Evolutionary conservation across 495 filamentous ascomycete genomes (phyloP).

Genomic region (Trichoderma virens): DNA sequence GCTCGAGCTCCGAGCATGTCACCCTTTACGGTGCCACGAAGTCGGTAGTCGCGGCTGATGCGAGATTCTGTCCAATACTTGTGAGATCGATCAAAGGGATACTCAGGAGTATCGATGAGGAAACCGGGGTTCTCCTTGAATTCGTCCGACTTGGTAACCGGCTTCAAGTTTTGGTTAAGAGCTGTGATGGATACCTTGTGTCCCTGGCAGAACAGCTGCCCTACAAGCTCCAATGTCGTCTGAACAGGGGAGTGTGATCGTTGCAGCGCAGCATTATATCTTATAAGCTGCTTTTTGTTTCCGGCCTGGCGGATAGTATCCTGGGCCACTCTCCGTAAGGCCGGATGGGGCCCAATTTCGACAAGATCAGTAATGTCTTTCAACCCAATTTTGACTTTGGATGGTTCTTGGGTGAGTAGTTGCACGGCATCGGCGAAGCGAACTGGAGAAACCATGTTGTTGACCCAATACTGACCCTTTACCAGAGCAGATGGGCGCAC

Average conservation of each 20-base stretch:
- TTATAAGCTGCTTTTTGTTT: conserved; percentile 10
- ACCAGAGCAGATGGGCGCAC: conserved; percentile 17
- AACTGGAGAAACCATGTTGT: conserved; percentile 40
- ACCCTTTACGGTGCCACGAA: conserved; percentile 26
- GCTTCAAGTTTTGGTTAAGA: conserved; percentile 16
- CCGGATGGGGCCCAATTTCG: conserved; percentile 53
- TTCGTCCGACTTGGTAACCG: conserved; percentile 3
- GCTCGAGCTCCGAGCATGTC: conserved; percentile 37
- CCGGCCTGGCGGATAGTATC: conserved; percentile 31
- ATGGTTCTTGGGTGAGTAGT: conserved; percentile 13
- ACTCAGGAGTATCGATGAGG: conserved; percentile 24
- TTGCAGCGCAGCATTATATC: conserved; percentile 23
- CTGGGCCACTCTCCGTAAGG: conserved; percentile 41
- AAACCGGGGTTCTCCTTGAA: conserved; percentile 20
- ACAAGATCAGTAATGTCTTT: conserved; percentile 25
- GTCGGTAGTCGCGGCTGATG: conserved; percentile 33
- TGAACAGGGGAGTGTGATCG: conserved; percentile 20
- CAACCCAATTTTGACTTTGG: conserved; percentile 11
- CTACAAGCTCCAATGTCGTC: conserved; percentile 22
- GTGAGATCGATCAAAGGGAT: conserved; percentile 33
- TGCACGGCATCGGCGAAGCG: conserved; percentile 32
- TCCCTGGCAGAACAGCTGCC: conserved; percentile 26
- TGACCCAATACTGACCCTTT: conserved; percentile 31
- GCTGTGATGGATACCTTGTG: conserved; percentile 17
- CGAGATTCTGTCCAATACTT: conserved; percentile 34